Percentiles rank a stretch among this genome's conserved stretches.
Conservation (phyloP, 2,329 filamentous ascomycete genomes). For the Cyclaneusma minus region DNA sequence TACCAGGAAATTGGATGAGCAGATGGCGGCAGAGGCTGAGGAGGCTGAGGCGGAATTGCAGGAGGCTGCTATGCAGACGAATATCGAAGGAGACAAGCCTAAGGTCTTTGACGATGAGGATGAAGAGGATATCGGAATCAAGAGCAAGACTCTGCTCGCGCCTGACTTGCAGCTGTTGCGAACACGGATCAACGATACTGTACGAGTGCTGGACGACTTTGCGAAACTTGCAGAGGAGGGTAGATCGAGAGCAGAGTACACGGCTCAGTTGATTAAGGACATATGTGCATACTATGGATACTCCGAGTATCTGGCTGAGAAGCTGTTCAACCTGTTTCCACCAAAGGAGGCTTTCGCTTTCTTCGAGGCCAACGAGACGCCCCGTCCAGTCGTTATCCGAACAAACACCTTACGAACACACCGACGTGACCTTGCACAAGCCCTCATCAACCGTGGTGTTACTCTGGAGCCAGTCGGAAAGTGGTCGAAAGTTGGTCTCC, state of each 20-base stretch:
- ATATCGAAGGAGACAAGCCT: slow-evolving; percentile 67
- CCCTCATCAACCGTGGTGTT: slow-evolving; percentile 89
- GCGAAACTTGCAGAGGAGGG: slow-evolving; percentile 64
- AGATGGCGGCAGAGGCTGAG: slow-evolving; percentile 62
- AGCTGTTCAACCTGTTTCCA: slow-evolving; percentile 84
- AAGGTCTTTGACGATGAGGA: slow-evolving; percentile 48
- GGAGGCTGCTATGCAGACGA: slow-evolving; percentile 78
- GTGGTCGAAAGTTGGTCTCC: slow-evolving; percentile 95
- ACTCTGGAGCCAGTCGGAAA: slow-evolving; percentile 94
- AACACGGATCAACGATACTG: slow-evolving; percentile 79
- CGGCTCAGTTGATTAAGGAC: slow-evolving; percentile 71
- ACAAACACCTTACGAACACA: slow-evolving; percentile 83
- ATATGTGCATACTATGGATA: slow-evolving; percentile 97
- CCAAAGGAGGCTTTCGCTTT: slow-evolving; percentile 92
- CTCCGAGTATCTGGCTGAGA: slow-evolving; percentile 85
- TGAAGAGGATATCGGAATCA: slow-evolving; percentile 41
- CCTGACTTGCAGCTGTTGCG: slow-evolving; percentile 84
- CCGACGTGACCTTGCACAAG: slow-evolving; percentile 69
- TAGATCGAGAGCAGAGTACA: slow-evolving; percentile 78
- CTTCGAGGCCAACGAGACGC: slow-evolving; percentile 96
- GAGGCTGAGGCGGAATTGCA: slow-evolving; percentile 76
- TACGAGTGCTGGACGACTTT: slow-evolving; percentile 83
- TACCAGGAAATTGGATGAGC: slow-evolving; percentile 66
- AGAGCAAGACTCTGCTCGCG: slow-evolving; percentile 51
- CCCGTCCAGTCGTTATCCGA: slow-evolving; percentile 84